Conservation (phyloP, 2,329 filamentous ascomycete species). For the Blumeriella jaapii region DNA sequence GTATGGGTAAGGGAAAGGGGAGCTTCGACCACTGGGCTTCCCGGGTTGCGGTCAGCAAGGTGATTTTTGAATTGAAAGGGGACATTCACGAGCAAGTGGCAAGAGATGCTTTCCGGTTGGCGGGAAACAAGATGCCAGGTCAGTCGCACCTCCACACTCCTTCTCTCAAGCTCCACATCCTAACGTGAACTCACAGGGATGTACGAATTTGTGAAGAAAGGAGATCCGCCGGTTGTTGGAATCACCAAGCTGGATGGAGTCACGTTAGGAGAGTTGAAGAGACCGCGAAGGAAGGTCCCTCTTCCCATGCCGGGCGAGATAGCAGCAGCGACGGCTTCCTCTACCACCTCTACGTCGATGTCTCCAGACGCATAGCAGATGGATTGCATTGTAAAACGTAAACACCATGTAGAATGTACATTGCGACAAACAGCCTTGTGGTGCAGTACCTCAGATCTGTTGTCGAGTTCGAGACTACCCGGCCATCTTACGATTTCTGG, state of each 20-base stretch:
- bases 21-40: conserved; percentile 95
- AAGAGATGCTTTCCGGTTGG: conserved; percentile 83
- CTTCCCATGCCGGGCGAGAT: conserved; percentile 10
- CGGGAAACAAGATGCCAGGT: conserved; percentile 92
- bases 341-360: conserved; percentile 18
- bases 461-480: background rate
- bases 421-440: conserved; percentile 1
- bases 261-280: conserved; percentile 73
- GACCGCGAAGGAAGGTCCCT: conserved; percentile 47
- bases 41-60: conserved; percentile 78
- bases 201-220: conserved; percentile 91
- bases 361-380: conserved; percentile 19
- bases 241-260: conserved; percentile 80
- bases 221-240: conserved; percentile 80
- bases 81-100: conserved; percentile 90
- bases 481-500: no score
- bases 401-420: conserved; percentile 5
- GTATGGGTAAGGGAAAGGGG: conserved; percentile 99
- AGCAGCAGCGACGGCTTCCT: conserved; percentile 4
- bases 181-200: conserved; percentile 40
- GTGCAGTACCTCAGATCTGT: background rate
- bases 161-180: no score
- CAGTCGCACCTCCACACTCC: conserved; percentile 27
- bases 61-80: conserved; percentile 87
- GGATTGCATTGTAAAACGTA: background rate